Percentiles rank a stretch among this genome's conserved stretches.
These are phyloP conservation scores for Voacanga thouarsii DNA, from an alignment of 257 asterid genomes.

Conservation along the genomic window DNA sequence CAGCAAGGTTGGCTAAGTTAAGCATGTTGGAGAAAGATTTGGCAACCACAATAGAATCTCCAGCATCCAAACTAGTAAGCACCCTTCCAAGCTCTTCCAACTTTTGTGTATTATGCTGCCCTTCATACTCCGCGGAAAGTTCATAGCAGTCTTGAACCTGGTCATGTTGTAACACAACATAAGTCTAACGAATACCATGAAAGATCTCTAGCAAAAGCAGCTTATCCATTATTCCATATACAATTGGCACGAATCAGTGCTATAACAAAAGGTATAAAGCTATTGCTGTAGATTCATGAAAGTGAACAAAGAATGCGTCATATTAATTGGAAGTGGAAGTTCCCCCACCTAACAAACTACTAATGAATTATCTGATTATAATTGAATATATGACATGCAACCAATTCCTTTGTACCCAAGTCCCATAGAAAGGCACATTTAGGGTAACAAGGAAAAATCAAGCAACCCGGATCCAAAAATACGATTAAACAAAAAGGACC, in stretches of 20 bases:
- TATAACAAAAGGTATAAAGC: neutral
- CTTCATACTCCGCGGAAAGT: slow-evolving; percentile 88
- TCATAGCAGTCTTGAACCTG: slow-evolving; percentile 95
- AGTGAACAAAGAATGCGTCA: neutral
- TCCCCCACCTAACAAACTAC: neutral
- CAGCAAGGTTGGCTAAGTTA: slow-evolving; percentile 88
- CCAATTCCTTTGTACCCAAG: neutral
- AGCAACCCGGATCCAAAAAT: neutral
- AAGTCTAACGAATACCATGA: slow-evolving; percentile 11
- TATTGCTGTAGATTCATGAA: neutral
- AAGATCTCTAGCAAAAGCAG: neutral
- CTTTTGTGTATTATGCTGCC: slow-evolving; percentile 59
- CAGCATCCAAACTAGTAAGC: slow-evolving; percentile 91
- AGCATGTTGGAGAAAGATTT: slow-evolving; percentile 95
- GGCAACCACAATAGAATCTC: slow-evolving; percentile 88
- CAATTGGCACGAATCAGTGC: neutral
- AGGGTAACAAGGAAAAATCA: neutral
- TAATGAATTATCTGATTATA: neutral
- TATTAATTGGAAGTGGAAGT: neutral
- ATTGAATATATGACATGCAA: neutral
- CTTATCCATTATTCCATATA: neutral
- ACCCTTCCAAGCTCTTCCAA: slow-evolving; percentile 88
- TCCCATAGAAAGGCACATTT: neutral
- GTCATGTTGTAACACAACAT: slow-evolving; percentile 10
- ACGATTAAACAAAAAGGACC: neutral